Conservation (phyloP, 1,284 basidiomycete species). For the Melampsora occidentalis region DNA sequence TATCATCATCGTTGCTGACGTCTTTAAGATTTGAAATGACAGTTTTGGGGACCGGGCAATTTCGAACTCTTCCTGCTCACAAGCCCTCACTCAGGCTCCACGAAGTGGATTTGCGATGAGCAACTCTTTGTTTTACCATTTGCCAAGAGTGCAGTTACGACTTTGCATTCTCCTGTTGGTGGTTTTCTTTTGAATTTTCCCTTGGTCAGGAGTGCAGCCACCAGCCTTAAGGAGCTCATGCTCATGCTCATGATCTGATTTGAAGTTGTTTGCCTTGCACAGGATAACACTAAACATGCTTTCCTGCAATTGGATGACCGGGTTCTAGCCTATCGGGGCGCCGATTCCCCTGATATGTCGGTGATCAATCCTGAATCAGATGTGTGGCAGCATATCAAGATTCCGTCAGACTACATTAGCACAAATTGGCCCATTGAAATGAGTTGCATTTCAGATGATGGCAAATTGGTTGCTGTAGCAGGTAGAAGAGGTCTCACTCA, state of each 20-base stretch:
- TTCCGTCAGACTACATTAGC: slow-evolving; percentile 84
- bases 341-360: slow-evolving; percentile 95
- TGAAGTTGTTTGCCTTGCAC: background rate
- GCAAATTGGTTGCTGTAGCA: slow-evolving; percentile 86
- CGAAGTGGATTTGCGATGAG: slow-evolving; percentile 47
- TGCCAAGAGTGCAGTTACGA: slow-evolving; percentile 87
- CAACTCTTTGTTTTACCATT: slow-evolving; percentile 85
- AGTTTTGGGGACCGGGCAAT: slow-evolving; percentile 52
- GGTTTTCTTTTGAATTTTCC: background rate
- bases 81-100: background rate
- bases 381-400: slow-evolving; percentile 90
- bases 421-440: slow-evolving; percentile 94
- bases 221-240: too few relatives aligned
- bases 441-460: slow-evolving; percentile 85
- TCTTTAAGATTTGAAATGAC: background rate
- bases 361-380: slow-evolving; percentile 98
- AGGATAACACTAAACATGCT: slow-evolving; percentile 87
- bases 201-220: background rate
- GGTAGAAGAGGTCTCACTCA: slow-evolving; percentile 87
- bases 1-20: too few relatives aligned
- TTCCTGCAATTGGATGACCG: slow-evolving; percentile 94
- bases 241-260: too few relatives aligned
- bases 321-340: slow-evolving; percentile 89
- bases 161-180: slow-evolving; percentile 72
- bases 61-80: slow-evolving; percentile 38